phyloP scores from a whole-genome alignment of 345 rosid genomes.

The Hibiscus trionum region DNA sequence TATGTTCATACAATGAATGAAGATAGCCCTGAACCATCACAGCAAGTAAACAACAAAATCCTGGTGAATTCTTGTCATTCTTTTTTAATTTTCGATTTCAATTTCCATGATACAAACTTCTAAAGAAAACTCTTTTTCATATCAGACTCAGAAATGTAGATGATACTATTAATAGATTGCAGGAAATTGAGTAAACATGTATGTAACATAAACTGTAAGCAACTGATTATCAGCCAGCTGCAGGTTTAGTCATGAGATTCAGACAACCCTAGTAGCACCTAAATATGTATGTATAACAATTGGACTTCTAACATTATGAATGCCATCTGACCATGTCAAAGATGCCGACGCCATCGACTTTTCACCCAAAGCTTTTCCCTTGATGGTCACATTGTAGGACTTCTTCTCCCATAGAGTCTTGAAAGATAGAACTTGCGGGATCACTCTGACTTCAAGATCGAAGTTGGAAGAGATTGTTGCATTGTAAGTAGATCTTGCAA shows the following conservation, averaged over 20 bases:
- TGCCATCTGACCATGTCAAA: constrained; percentile 18
- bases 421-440: constrained; percentile 10
- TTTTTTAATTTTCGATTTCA: too few relatives aligned
- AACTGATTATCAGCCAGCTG: not conserved
- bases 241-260: not conserved
- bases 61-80: too few relatives aligned
- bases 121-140: too few relatives aligned
- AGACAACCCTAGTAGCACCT: not conserved
- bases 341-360: not conserved
- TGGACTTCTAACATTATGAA: constrained; percentile 16
- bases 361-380: not conserved
- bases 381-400: constrained; percentile 14
- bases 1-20: too few relatives aligned
- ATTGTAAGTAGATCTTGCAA: constrained; percentile 7
- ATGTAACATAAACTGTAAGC: not conserved
- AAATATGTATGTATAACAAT: constrained; percentile 8
- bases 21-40: too few relatives aligned
- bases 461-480: not conserved
- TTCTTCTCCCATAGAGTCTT: constrained; percentile 13
- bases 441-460: constrained; percentile 1
- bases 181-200: not conserved
- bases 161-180: not conserved
- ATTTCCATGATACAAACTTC: too few relatives aligned
- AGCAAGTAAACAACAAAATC: too few relatives aligned
- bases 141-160: too few relatives aligned